Conservation (phyloP, 2,329 filamentous ascomycete genomes). For the Venturiaceae sp. region DNA sequence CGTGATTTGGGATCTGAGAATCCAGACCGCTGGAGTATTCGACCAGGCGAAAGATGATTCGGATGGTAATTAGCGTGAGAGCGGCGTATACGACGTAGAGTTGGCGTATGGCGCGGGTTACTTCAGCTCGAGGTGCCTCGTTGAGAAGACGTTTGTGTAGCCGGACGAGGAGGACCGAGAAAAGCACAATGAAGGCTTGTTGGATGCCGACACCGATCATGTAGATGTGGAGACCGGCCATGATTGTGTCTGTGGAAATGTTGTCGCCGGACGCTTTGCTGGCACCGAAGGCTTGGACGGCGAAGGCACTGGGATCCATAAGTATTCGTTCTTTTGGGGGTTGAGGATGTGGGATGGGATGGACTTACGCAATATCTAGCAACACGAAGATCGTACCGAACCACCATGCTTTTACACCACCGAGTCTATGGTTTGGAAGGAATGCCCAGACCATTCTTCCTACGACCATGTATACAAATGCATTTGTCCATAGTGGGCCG, state of each 20-base stretch:
- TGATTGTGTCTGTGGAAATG: conserved; percentile 7
- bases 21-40: conserved; percentile 43
- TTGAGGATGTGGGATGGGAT: neutral
- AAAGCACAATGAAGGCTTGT: conserved; percentile 20
- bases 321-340: neutral
- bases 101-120: too few relatives aligned
- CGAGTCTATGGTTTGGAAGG: conserved; percentile 22
- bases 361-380: conserved; percentile 30
- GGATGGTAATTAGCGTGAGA: conserved; percentile 34
- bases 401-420: conserved; percentile 24
- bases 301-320: conserved; percentile 20
- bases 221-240: conserved; percentile 32
- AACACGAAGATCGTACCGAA: conserved; percentile 34
- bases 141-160: conserved; percentile 11
- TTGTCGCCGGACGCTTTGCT: conserved; percentile 15
- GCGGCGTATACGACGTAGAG: conserved; percentile 29
- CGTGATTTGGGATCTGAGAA: conserved; percentile 39
- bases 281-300: conserved; percentile 34
- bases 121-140: too few relatives aligned
- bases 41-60: conserved; percentile 51
- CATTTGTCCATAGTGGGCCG: conserved; percentile 29
- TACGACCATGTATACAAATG: conserved; percentile 30
- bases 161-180: conserved; percentile 11
- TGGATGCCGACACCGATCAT: conserved; percentile 23
- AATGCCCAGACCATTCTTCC: conserved; percentile 32